These are phyloP conservation scores for Phytophthora constricta DNA, from an alignment of 352 stramenopile species.

Conservation along the genomic window DNA sequence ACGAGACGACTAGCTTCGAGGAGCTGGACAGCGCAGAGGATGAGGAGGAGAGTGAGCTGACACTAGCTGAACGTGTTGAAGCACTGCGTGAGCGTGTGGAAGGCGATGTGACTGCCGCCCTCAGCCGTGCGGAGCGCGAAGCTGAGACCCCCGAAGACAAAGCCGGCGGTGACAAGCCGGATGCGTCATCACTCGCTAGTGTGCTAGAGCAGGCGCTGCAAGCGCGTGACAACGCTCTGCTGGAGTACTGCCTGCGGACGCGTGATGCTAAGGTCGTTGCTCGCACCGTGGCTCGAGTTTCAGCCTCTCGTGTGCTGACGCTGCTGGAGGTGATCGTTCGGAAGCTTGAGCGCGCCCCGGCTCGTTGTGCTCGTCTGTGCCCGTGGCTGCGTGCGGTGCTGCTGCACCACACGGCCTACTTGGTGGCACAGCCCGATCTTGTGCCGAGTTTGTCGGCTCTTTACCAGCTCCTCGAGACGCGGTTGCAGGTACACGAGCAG, in stretches of 20 bases:
- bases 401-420: slow-evolving; percentile 85
- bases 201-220: slow-evolving; percentile 86
- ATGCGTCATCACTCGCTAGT: slow-evolving; percentile 83
- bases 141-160: slow-evolving; percentile 44
- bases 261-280: slow-evolving; percentile 78
- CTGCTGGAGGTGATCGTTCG: slow-evolving; percentile 82
- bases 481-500: slow-evolving; percentile 81
- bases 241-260: slow-evolving; percentile 85
- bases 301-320: slow-evolving; percentile 74
- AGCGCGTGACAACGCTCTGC: slow-evolving; percentile 86
- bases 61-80: slow-evolving; percentile 80
- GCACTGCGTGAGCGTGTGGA: slow-evolving; percentile 80
- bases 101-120: slow-evolving; percentile 65
- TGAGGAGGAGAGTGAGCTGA: slow-evolving; percentile 66
- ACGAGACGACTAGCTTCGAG: slow-evolving; percentile 69
- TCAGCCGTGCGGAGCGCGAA: slow-evolving; percentile 57
- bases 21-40: slow-evolving; percentile 56
- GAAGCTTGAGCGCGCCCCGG: slow-evolving; percentile 85
- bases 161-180: slow-evolving; percentile 52
- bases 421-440: slow-evolving; percentile 85
- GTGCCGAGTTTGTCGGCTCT: slow-evolving; percentile 81
- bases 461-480: slow-evolving; percentile 86
- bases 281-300: slow-evolving; percentile 79
- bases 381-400: slow-evolving; percentile 85
- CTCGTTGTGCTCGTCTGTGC: slow-evolving; percentile 79